Evolutionary conservation across 176 grass and related monocot species (phyloP).

Genomic region (Carex littledalei): DNA sequence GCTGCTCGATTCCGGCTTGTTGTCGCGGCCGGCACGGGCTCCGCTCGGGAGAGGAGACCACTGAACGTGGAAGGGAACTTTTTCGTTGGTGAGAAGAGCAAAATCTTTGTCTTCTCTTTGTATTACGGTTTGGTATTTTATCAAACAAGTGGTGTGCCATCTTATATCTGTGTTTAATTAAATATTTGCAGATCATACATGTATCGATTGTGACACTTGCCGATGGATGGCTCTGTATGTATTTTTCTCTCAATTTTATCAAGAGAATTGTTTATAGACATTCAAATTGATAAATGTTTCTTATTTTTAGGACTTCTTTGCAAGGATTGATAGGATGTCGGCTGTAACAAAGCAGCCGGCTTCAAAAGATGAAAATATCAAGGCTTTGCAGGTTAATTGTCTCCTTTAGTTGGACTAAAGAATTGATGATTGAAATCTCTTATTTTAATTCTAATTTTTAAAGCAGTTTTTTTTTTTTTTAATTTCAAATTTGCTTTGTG

Average conservation of each 20-base stretch:
- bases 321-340: constrained; percentile 44
- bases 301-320: constrained; percentile 53
- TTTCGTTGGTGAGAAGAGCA: constrained; percentile 51
- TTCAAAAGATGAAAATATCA: constrained; percentile 49
- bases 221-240: constrained; percentile 82
- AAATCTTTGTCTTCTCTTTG: neutral
- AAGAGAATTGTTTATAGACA: neutral
- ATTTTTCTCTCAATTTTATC: neutral
- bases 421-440: neutral
- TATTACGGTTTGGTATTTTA: neutral
- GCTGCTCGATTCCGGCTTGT: neutral
- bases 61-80: constrained; percentile 61
- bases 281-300: neutral
- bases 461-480: neutral
- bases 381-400: constrained; percentile 52
- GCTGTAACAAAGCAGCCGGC: constrained; percentile 58
- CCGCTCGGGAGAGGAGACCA: constrained; percentile 21
- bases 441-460: neutral
- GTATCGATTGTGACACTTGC: constrained; percentile 90
- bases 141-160: neutral
- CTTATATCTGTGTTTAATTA: neutral
- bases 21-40: neutral
- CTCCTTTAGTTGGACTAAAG: neutral
- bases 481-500: neutral
- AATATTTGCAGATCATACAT: constrained; percentile 46